A percentile compares a stretch with the other conserved stretches of the same genome.
phyloP scores from a whole-genome alignment of 2,329 filamentous ascomycete species.

The Phaeosphaeriaceae sp. region DNA sequence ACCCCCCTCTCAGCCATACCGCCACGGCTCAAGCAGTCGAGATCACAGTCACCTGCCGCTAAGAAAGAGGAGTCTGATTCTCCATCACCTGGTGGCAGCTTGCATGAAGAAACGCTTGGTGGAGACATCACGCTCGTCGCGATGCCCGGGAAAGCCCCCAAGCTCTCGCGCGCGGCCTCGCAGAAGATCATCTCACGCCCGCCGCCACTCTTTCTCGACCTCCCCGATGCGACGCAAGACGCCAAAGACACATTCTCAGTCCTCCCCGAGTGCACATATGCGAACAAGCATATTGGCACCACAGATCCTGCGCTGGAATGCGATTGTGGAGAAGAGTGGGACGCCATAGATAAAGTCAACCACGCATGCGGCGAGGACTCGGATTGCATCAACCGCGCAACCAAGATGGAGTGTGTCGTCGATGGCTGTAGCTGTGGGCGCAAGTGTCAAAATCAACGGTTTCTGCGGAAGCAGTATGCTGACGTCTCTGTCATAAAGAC shows the following conservation, averaged over 20 bases:
- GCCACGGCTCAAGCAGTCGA: constrained; percentile 34
- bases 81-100: constrained; percentile 46
- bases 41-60: constrained; percentile 40
- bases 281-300: constrained; percentile 86
- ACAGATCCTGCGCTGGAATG: constrained; percentile 95
- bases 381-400: constrained; percentile 97
- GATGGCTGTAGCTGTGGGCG: constrained; percentile 82
- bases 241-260: constrained; percentile 79
- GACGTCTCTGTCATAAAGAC: constrained; percentile 95
- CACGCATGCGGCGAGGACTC: constrained; percentile 93
- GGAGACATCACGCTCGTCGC: constrained; percentile 69
- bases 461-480: constrained; percentile 88
- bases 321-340: constrained; percentile 93
- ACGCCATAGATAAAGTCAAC: constrained; percentile 65
- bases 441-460: constrained; percentile 92
- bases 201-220: constrained; percentile 72
- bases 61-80: constrained; percentile 39
- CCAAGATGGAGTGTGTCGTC: constrained; percentile 93
- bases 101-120: constrained; percentile 62
- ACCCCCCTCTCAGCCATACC: constrained; percentile 38
- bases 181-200: constrained; percentile 71
- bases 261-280: constrained; percentile 87
- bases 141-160: constrained; percentile 69
- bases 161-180: constrained; percentile 74
- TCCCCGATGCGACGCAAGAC: constrained; percentile 79